Evolutionary conservation across 2,329 filamentous ascomycete species (phyloP).

Genomic region (Paraphoma sp.): DNA sequence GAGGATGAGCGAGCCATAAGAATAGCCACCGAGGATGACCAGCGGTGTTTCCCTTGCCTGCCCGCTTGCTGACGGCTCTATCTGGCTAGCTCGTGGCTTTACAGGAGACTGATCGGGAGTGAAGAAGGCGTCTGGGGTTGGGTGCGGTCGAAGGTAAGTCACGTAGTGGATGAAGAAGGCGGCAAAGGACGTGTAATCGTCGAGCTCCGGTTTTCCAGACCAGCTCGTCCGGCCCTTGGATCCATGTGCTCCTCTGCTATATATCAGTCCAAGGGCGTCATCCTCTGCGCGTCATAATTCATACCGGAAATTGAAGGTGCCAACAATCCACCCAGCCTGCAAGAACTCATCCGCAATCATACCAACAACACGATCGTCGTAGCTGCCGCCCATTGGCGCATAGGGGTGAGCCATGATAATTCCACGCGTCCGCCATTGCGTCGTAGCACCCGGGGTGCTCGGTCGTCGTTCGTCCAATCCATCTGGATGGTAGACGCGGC

Average conservation of each 20-base stretch:
- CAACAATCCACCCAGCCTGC: conserved; percentile 75
- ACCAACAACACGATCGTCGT: conserved; percentile 82
- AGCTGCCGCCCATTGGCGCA: conserved; percentile 82
- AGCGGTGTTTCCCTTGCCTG: conserved; percentile 13
- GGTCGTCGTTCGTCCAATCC: conserved; percentile 22
- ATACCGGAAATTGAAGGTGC: conserved; percentile 91
- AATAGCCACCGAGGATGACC: conserved; percentile 81
- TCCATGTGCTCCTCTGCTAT: conserved; percentile 72
- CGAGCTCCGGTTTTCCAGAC: conserved; percentile 80
- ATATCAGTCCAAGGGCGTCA: conserved; percentile 1
- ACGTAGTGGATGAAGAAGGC: conserved; percentile 81
- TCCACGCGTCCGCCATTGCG: conserved; percentile 52
- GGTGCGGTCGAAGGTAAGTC: conserved; percentile 56
- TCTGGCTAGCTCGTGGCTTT: not conserved
- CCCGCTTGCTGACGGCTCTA: not conserved
- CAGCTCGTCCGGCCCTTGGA: conserved; percentile 85
- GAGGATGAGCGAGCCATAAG: conserved; percentile 86
- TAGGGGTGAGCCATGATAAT: conserved; percentile 89
- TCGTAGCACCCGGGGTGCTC: not conserved
- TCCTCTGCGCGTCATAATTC: conserved; percentile 4
- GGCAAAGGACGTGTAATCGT: conserved; percentile 83
- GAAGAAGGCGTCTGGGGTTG: conserved; percentile 19
- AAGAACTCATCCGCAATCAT: conserved; percentile 69
- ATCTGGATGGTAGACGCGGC: conserved; percentile 75
- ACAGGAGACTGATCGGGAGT: conserved; percentile 20